Evolutionary conservation across 805 yeast genomes (phyloP).

Genomic region (Debaryomyces hansenii): DNA sequence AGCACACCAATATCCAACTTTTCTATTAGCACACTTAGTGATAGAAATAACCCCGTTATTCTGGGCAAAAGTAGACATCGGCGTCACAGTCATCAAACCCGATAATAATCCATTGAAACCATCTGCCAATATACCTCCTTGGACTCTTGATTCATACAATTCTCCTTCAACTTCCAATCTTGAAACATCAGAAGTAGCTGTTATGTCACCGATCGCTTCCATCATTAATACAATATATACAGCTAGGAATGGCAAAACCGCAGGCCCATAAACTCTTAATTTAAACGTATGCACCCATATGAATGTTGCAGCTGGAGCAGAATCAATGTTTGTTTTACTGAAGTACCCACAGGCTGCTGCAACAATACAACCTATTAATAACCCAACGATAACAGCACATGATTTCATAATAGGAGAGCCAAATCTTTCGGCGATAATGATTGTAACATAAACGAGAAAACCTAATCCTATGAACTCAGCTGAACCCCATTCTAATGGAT

Average conservation of each 20-base stretch:
- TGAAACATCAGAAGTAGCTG: constrained; percentile 92
- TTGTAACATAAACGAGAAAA: constrained; percentile 72
- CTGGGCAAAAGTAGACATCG: constrained; percentile 90
- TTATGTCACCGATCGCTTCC: constrained; percentile 94
- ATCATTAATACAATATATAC: constrained; percentile 79
- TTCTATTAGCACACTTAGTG: constrained; percentile 87
- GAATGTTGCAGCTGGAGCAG: constrained; percentile 81
- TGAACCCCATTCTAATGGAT: constrained; percentile 73
- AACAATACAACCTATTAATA: constrained; percentile 85
- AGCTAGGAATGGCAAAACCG: constrained; percentile 82
- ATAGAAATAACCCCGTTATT: constrained; percentile 93
- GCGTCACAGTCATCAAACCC: constrained; percentile 81
- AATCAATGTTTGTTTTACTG: constrained; percentile 51
- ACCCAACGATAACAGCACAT: constrained; percentile 86
- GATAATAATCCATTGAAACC: constrained; percentile 79
- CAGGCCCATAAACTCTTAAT: constrained; percentile 76
- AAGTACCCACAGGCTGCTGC: constrained; percentile 91
- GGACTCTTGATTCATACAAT: constrained; percentile 78
- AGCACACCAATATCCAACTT: constrained; percentile 78
- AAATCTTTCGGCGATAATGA: constrained; percentile 76
- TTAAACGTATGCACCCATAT: constrained; percentile 87
- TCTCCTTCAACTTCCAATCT: constrained; percentile 82
- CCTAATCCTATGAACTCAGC: constrained; percentile 88
- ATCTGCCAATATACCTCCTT: constrained; percentile 91
- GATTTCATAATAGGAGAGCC: constrained; percentile 95